Evolutionary conservation across 208 protist species (phyloP).

Genomic region (Blastocrithidia nonstop): DNA sequence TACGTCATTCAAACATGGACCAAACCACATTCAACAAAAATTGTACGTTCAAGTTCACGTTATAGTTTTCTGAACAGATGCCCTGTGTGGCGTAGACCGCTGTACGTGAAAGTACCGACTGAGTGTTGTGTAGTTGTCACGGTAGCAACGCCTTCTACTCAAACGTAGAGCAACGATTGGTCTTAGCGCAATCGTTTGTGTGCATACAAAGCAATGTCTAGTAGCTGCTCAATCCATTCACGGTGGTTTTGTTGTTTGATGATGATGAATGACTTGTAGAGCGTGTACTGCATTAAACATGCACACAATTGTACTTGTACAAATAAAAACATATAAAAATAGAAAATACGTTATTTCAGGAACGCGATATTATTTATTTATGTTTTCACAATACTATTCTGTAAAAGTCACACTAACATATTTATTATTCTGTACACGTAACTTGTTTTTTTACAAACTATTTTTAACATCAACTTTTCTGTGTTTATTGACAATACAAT

Average conservation of each 20-base stretch:
- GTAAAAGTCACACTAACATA: no score
- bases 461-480: no score
- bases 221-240: slow-evolving; percentile 31
- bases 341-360: no score
- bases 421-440: no score
- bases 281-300: slow-evolving; percentile 19
- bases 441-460: no score
- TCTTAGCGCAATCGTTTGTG: slow-evolving; percentile 47
- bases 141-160: slow-evolving; percentile 56
- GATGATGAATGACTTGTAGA: slow-evolving; percentile 55
- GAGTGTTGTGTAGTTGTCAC: slow-evolving; percentile 48
- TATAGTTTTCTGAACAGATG: slow-evolving; percentile 45
- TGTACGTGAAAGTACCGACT: slow-evolving; percentile 69
- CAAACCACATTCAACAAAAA: slow-evolving; percentile 41
- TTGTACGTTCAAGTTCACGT: slow-evolving; percentile 49
- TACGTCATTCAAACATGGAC: slow-evolving; percentile 46
- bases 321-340: no score
- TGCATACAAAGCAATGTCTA: slow-evolving; percentile 48
- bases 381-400: no score
- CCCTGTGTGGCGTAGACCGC: slow-evolving; percentile 46
- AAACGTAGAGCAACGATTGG: slow-evolving; percentile 49
- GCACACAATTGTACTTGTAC: background rate
- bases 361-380: no score
- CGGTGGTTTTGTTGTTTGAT: slow-evolving; percentile 24
- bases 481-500: no score